A percentile compares a stretch with the other conserved stretches of the same genome.
phyloP scores from a whole-genome alignment of 1,139 yeast species.

The Magnusiomyces suaveolens region DNA sequence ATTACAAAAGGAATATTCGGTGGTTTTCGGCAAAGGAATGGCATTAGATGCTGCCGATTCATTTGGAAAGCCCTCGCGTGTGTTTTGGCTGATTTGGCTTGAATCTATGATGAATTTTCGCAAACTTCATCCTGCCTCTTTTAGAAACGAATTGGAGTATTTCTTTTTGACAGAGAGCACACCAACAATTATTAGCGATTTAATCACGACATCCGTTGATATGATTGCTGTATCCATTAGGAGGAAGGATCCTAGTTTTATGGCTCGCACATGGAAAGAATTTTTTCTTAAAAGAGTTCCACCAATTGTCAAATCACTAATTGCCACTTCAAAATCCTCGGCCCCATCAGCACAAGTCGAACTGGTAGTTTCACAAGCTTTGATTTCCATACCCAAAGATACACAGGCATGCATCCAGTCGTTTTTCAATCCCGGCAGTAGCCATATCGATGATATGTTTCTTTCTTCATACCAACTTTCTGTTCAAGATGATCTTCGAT shows the following conservation, averaged over 20 bases:
- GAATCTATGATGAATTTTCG: slow-evolving; percentile 24
- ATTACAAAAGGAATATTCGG: slow-evolving; percentile 3
- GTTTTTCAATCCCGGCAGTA: slow-evolving; percentile 17
- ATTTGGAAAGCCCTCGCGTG: slow-evolving; percentile 20
- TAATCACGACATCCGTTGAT: slow-evolving; percentile 32
- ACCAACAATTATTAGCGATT: slow-evolving; percentile 24
- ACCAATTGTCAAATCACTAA: slow-evolving; percentile 18
- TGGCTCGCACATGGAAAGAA: slow-evolving; percentile 25
- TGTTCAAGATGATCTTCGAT: background rate
- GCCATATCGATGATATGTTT: slow-evolving; percentile 39
- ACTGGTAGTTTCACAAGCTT: slow-evolving; percentile 22
- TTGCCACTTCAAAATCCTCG: slow-evolving; percentile 11
- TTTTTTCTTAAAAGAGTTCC: slow-evolving; percentile 28
- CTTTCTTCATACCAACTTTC: slow-evolving; percentile 20
- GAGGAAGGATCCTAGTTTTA: slow-evolving; percentile 23
- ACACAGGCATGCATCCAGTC: slow-evolving; percentile 17
- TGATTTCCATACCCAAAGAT: slow-evolving; percentile 22
- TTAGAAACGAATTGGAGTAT: slow-evolving; percentile 24
- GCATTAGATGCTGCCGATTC: slow-evolving; percentile 5
- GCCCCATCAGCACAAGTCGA: slow-evolving; percentile 18
- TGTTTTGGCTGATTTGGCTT: slow-evolving; percentile 29
- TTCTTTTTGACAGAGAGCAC: slow-evolving; percentile 25
- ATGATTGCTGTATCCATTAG: slow-evolving; percentile 28
- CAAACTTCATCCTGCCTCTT: slow-evolving; percentile 21
- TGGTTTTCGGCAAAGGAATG: slow-evolving; percentile 9